Evolutionary conservation across 805 yeast genomes (phyloP).

Genomic region (Spathaspora girioi): DNA sequence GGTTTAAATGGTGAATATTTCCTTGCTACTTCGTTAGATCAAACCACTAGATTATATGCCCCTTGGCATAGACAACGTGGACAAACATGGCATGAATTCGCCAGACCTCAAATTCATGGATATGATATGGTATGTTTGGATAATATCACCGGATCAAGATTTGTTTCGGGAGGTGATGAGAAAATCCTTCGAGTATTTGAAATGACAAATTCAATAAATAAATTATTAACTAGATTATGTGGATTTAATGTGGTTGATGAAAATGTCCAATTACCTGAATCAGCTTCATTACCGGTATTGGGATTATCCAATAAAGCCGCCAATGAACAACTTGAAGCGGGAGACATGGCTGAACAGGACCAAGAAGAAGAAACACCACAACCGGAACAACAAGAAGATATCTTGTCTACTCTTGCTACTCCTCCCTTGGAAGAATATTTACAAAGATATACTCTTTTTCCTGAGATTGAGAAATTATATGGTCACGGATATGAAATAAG

Average conservation of each 20-base stretch:
- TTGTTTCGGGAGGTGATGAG: constrained; percentile 95
- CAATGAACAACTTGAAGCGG: constrained; percentile 41
- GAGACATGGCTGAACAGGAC: constrained; percentile 34
- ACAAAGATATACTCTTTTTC: constrained; percentile 91
- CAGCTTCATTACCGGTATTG: constrained; percentile 88
- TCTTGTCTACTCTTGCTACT: constrained; percentile 40
- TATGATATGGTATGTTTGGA: constrained; percentile 88
- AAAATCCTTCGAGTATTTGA: constrained; percentile 86
- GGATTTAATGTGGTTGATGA: constrained; percentile 29
- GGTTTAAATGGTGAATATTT: constrained; percentile 61
- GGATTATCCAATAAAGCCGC: constrained; percentile 92
- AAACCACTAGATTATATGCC: constrained; percentile 83
- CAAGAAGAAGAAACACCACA: constrained; percentile 21
- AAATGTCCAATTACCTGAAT: constrained; percentile 54
- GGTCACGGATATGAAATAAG: constrained; percentile 97
- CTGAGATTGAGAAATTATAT: constrained; percentile 89
- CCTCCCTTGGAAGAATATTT: constrained; percentile 91
- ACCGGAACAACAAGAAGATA: constrained; percentile 31
- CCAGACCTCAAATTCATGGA: constrained; percentile 98
- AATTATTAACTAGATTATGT: constrained; percentile 53
- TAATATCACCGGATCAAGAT: constrained; percentile 54
- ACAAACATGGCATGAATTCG: constrained; percentile 85
- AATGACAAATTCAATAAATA: constrained; percentile 76
- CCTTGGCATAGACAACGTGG: constrained; percentile 45
- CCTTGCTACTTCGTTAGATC: constrained; percentile 81